Conservation (phyloP, 306 rosid genomes). For the Mimosa bimucronata region DNA sequence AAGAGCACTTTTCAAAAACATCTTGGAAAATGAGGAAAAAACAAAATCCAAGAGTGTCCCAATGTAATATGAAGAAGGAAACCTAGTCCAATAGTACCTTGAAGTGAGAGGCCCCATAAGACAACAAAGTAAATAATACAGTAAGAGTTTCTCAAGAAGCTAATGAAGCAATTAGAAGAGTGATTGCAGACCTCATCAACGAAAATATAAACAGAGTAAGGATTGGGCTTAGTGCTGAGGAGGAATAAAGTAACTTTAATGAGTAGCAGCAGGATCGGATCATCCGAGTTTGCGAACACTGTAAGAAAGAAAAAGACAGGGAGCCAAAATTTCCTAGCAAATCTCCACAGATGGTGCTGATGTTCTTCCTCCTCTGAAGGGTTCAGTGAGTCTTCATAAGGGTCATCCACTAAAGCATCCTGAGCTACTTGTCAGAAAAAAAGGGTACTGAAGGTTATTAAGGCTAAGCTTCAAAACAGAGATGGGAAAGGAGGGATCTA, state of each 20-base stretch:
- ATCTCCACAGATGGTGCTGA: conserved; percentile 43
- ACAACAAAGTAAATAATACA: neutral
- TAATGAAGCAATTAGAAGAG: conserved; percentile 25
- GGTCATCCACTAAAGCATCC: conserved; percentile 51
- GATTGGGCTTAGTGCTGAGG: conserved; percentile 72
- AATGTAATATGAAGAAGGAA: conserved; percentile 13
- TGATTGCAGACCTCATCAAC: conserved; percentile 64
- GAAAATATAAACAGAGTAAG: conserved; percentile 70
- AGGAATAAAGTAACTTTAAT: conserved; percentile 48
- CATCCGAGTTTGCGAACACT: conserved; percentile 57
- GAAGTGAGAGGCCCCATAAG: neutral
- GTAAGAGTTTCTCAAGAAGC: conserved; percentile 10
- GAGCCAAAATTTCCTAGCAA: conserved; percentile 63
- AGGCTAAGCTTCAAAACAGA: neutral
- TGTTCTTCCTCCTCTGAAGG: conserved; percentile 49
- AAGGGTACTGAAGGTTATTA: conserved; percentile 24
- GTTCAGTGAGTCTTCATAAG: conserved; percentile 32
- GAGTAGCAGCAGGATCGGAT: conserved; percentile 47
- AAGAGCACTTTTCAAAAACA: neutral
- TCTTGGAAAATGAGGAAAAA: neutral
- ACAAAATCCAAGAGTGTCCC: neutral
- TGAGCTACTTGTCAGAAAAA: conserved; percentile 46
- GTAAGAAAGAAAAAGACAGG: conserved; percentile 60
- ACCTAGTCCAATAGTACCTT: conserved; percentile 15
- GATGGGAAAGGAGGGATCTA: neutral